Percentiles rank a stretch among this genome's conserved stretches.
Conservation (phyloP, 805 yeast genomes). For the Spathaspora gorwiae region DNA sequence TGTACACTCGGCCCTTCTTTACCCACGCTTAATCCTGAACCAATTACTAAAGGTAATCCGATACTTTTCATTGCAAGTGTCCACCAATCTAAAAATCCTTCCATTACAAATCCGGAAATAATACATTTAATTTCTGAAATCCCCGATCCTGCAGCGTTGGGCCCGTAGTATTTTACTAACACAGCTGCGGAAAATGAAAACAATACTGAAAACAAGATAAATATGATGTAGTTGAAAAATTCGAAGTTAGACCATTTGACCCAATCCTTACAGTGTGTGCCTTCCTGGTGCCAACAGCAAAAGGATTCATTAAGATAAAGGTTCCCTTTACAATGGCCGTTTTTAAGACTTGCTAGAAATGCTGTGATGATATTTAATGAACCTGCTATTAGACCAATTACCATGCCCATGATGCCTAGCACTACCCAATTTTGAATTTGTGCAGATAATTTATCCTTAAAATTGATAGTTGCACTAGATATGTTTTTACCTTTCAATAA, state of each 20-base stretch:
- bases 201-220: conserved; percentile 51
- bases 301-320: conserved; percentile 69
- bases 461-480: conserved; percentile 3
- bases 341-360: conserved; percentile 73
- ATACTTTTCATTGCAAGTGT: conserved; percentile 73
- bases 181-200: conserved; percentile 66
- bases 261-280: conserved; percentile 63
- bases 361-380: conserved; percentile 76
- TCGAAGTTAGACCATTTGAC: conserved; percentile 50
- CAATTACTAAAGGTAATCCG: conserved; percentile 85
- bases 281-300: conserved; percentile 72
- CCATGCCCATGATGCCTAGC: conserved; percentile 67
- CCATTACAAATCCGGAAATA: conserved; percentile 80
- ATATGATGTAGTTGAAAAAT: conserved; percentile 50
- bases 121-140: conserved; percentile 95
- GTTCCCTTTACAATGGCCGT: conserved; percentile 70
- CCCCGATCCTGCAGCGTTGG: conserved; percentile 95
- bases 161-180: conserved; percentile 69
- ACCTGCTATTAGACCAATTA: conserved; percentile 82
- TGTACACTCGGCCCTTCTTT: conserved; percentile 99
- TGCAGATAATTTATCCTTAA: conserved; percentile 23
- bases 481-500: conserved; percentile 16
- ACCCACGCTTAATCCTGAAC: conserved; percentile 90
- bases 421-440: conserved; percentile 65
- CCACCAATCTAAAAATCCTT: conserved; percentile 68